These are phyloP conservation scores for Sporisorium iseilematis-ciliati DNA, from an alignment of 1,284 basidiomycete species.

Conservation along the genomic window DNA sequence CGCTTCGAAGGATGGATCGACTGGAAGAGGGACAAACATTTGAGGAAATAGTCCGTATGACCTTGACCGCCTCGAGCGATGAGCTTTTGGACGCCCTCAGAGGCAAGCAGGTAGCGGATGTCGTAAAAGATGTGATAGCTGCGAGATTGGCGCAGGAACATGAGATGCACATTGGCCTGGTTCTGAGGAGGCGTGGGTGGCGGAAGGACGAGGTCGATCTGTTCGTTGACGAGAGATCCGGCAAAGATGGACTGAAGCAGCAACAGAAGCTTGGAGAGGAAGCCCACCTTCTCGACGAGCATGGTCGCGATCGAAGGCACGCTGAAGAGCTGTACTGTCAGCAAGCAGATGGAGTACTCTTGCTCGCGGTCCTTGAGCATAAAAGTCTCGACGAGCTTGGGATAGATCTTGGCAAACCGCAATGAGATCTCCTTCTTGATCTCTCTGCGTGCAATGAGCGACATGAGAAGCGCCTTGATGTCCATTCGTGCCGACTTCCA, in stretches of 20 bases:
- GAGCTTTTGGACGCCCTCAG: conserved; percentile 63
- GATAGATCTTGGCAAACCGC: conserved; percentile 63
- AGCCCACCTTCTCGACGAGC: conserved; percentile 56
- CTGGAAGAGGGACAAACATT: conserved; percentile 64
- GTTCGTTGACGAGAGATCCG: conserved; percentile 35
- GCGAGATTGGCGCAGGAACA: conserved; percentile 56
- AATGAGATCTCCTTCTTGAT: conserved; percentile 83
- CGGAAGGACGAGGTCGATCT: conserved; percentile 51
- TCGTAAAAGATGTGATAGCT: conserved; percentile 68
- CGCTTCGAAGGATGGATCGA: conserved; percentile 63
- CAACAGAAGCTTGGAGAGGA: conserved; percentile 56
- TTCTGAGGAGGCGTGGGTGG: conserved; percentile 45
- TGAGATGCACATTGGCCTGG: conserved; percentile 55
- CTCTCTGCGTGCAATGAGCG: conserved; percentile 77
- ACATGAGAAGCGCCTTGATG: conserved; percentile 84
- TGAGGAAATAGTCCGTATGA: conserved; percentile 55
- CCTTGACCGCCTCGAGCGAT: conserved; percentile 43
- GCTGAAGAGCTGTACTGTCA: conserved; percentile 69
- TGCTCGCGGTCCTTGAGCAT: conserved; percentile 67
- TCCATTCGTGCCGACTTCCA: conserved; percentile 74
- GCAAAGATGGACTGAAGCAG: conserved; percentile 65
- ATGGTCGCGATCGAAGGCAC: conserved; percentile 66
- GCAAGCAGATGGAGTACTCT: conserved; percentile 66
- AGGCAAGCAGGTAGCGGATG: conserved; percentile 62
- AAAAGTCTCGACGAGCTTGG: conserved; percentile 66